These are phyloP conservation scores for Podila clonocystis DNA, from an alignment of 192 early-diverging fungal genomes.

Conservation along the genomic window DNA sequence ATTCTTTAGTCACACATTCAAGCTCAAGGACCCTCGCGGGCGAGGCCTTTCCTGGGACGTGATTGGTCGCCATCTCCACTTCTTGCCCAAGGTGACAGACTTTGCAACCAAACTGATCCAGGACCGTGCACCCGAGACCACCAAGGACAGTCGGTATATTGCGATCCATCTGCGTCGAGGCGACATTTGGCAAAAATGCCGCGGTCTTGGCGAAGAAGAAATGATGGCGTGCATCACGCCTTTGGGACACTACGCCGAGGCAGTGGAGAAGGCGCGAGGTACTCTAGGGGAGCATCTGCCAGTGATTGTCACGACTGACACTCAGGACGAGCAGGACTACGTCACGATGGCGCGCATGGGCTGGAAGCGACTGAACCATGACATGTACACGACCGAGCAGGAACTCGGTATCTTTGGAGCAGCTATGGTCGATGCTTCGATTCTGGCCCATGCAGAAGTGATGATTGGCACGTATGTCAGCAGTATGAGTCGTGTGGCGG, in stretches of 20 bases:
- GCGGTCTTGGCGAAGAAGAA: neutral
- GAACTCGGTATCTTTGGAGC: conserved; percentile 44
- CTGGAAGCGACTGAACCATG: conserved; percentile 34
- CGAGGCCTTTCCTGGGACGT: conserved; percentile 3
- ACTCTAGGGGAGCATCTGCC: conserved; percentile 8
- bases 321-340: conserved; percentile 18
- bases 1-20: conserved; percentile 38
- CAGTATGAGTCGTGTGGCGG: conserved; percentile 29
- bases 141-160: conserved; percentile 22
- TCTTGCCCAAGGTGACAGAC: conserved; percentile 19
- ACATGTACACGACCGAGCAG: conserved; percentile 34
- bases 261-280: conserved; percentile 21
- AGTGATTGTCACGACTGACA: conserved; percentile 33
- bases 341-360: conserved; percentile 29
- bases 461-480: conserved; percentile 33
- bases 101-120: conserved; percentile 11
- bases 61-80: conserved; percentile 16
- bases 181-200: conserved; percentile 46
- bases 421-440: conserved; percentile 33
- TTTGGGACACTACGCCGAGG: conserved; percentile 33
- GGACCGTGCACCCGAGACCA: conserved; percentile 30
- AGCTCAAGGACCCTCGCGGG: conserved; percentile 30
- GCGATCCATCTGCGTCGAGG: conserved; percentile 43
- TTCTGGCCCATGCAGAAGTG: conserved; percentile 29
- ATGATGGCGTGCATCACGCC: conserved; percentile 30